Conservation (phyloP, 345 rosid species). For the Salix caprea region DNA sequence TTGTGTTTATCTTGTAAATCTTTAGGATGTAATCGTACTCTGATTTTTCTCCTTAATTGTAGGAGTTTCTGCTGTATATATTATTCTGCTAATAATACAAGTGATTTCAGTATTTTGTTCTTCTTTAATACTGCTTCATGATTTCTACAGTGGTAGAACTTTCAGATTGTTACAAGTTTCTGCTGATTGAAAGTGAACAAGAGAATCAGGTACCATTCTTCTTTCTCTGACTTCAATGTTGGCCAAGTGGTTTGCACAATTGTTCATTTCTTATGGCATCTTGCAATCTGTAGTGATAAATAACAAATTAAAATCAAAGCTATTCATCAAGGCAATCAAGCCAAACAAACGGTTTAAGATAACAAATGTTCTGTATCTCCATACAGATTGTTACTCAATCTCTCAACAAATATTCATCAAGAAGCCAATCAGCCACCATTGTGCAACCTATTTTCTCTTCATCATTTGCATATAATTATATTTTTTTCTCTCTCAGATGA, state of each 20-base stretch:
- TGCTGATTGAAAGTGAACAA: background rate
- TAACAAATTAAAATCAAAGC: background rate
- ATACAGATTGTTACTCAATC: background rate
- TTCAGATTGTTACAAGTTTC: background rate
- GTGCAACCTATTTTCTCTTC: background rate
- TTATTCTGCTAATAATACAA: no score
- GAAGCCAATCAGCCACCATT: background rate
- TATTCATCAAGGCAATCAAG: background rate
- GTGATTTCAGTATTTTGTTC: no score
- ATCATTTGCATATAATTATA: background rate
- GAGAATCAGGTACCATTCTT: background rate
- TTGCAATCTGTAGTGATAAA: background rate
- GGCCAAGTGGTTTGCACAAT: no score
- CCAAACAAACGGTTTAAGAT: background rate
- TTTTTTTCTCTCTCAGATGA: background rate
- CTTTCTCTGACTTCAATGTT: background rate
- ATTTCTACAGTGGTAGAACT: background rate
- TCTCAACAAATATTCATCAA: background rate
- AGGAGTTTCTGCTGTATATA: no score
- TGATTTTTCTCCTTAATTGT: no score
- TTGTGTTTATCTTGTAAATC: no score
- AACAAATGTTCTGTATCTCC: background rate
- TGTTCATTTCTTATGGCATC: background rate
- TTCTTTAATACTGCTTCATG: no score
- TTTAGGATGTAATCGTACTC: no score